Base-by-base conservation (phyloP, 805 yeast genomes). In the Starmerella powellii region DNA sequence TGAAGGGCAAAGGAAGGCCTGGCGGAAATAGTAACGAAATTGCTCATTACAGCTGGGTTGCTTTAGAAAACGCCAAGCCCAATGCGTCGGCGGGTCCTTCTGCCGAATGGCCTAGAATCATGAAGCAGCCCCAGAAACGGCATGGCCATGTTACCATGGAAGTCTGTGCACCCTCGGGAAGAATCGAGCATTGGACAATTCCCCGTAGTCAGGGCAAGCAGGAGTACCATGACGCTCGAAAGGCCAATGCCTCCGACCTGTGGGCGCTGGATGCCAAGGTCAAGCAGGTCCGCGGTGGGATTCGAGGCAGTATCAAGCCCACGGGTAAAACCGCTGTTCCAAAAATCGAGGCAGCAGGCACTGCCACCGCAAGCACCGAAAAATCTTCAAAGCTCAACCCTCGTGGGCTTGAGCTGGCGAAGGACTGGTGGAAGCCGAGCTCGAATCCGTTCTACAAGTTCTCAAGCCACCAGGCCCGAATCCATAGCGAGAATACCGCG, bases 221-320 rank as follows among this genome's bases (percentile, higher is more conserved):
- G 47, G 74, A 67, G 2, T 91, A 84, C 52, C 93, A 83, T 56
- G 97, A 91, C 64, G 95, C 95, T 0, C 70, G 96, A 42, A 88
- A 91, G 59, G 74, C 84, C 0, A 61, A 61, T n/a, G 72, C 73
- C 56, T 95, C 95, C 18, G 98, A 91, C 58, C 62, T 78, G 40
- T 91, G 97, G 98, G 78, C 81, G 0, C 60, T 77, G 31, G 81
- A 71, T 28, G 77, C 77, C 2, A 80, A 80, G 57, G 66, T 74
- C 2, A 69, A 66, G 23, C 62, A 58, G 37, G 27, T 17, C 5
- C 50, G 63, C n/a, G 62, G 61, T 13, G 43, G 43, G 4, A 28
- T 40, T 10, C 39, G 62, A 61, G 4, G 26, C 26, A 10, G 6
- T 23, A 23, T 23, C 26, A 23, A 23, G 26, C 26, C 26, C 26